Percentiles rank a stretch among this genome's conserved stretches.
phyloP scores from a whole-genome alignment of 2,329 filamentous ascomycete genomes.

The Blastomyces gilchristii region DNA sequence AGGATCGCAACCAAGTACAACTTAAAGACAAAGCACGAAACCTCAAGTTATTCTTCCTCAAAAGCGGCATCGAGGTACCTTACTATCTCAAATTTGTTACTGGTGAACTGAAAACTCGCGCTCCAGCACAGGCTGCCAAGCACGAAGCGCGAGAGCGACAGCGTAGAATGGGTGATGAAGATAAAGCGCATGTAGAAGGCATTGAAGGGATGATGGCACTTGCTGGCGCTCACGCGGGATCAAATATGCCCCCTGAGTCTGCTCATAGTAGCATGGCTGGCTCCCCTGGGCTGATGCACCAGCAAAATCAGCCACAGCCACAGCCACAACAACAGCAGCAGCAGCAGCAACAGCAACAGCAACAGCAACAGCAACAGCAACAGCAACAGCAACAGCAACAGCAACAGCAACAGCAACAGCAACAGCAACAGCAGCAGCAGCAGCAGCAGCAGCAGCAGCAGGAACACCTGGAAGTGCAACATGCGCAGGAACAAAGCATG shows the following conservation, averaged over 20 bases:
- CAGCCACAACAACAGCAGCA: slow-evolving; percentile 10
- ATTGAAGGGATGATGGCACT: slow-evolving; percentile 41
- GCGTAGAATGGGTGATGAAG: slow-evolving; percentile 37
- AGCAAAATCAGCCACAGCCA: slow-evolving; percentile 6
- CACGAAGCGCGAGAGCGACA: slow-evolving; percentile 40
- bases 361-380: slow-evolving; percentile 7
- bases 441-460: slow-evolving; percentile 11
- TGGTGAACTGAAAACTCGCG: slow-evolving; percentile 76
- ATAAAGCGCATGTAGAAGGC: slow-evolving; percentile 39
- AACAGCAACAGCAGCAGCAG: slow-evolving; percentile 7
- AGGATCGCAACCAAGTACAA: slow-evolving; percentile 83
- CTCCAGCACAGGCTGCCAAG: slow-evolving; percentile 52
- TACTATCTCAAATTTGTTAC: slow-evolving; percentile 81
- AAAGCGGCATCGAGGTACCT: slow-evolving; percentile 82
- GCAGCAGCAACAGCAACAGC: slow-evolving; percentile 3
- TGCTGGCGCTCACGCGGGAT: slow-evolving; percentile 31
- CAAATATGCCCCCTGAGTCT: slow-evolving; percentile 9
- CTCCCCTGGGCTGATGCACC: slow-evolving; percentile 18
- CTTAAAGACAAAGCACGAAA: slow-evolving; percentile 88
- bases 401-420: slow-evolving; percentile 1
- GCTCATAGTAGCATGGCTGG: slow-evolving; percentile 8
- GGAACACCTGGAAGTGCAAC: slow-evolving; percentile 10
- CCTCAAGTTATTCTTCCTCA: slow-evolving; percentile 81
- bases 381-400: slow-evolving; percentile 11
- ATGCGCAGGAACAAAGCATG: slow-evolving; percentile 30